A percentile compares a stretch with the other conserved stretches of the same genome.
Conservation (phyloP, 169 alveolate species). For the Plasmodium reichenowi region DNA sequence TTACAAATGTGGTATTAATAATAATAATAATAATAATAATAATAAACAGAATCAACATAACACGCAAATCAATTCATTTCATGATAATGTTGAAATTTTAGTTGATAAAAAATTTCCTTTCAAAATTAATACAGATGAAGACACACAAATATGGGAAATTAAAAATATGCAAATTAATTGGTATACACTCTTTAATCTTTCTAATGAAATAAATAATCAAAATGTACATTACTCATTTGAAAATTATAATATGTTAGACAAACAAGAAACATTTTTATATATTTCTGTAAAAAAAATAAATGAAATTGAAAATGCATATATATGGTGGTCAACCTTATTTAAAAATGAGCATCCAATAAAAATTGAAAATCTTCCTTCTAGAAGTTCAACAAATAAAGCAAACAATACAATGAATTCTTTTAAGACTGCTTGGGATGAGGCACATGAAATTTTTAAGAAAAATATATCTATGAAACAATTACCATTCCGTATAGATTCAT, state of each 20-base stretch:
- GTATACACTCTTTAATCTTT: conserved; percentile 28
- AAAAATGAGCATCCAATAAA: conserved; percentile 38
- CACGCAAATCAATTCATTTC: too few species aligned
- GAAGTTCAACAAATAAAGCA: conserved; percentile 23
- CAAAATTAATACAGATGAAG: conserved; percentile 58
- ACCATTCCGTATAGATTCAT: conserved; percentile 37
- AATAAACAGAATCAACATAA: not conserved
- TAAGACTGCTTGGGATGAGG: conserved; percentile 71
- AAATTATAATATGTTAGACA: conserved; percentile 18
- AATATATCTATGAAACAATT: conserved; percentile 40
- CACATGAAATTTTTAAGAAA: conserved; percentile 71
- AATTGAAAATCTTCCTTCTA: conserved; percentile 39
- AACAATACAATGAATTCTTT: conserved; percentile 31
- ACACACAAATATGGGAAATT: conserved; percentile 77
- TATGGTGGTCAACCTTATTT: conserved; percentile 75
- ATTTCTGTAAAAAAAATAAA: conserved; percentile 62
- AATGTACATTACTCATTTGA: conserved; percentile 29
- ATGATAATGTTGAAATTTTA: conserved; percentile 5
- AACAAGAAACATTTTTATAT: conserved; percentile 73
- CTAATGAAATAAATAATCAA: conserved; percentile 72
- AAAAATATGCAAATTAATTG: conserved; percentile 63
- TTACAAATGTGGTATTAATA: not conserved
- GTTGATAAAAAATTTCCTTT: conserved; percentile 43
- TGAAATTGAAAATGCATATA: conserved; percentile 47
- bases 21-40: not conserved